Evolutionary conservation across 164 flowering plant genomes (phyloP).

Genomic region (Vitis vinifera): ASM3070453v1 NC_081805.1:27689501-27690000

Average conservation of each 20-base stretch:
- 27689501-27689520: too few species aligned
- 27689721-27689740: slow-evolving; percentile 82
- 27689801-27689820: slow-evolving; percentile 84
- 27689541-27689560: too few species aligned
- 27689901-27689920: slow-evolving; percentile 4
- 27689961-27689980: slow-evolving; percentile 90
- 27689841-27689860: background rate
- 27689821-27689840: slow-evolving; percentile 90
- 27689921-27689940: background rate
- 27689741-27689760: slow-evolving; percentile 80
- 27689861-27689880: background rate
- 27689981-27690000: slow-evolving; percentile 78
- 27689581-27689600: background rate
- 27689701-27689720: slow-evolving; percentile 83
- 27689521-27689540: too few species aligned
- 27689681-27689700: slow-evolving; percentile 90
- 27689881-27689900: background rate
- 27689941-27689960: slow-evolving; percentile 90
- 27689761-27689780: slow-evolving; percentile 96
- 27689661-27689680: slow-evolving; percentile 71
- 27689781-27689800: slow-evolving; percentile 89
- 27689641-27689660: slow-evolving; percentile 92
- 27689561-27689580: background rate
- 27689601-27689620: background rate
- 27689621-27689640: slow-evolving; percentile 72